Evolutionary conservation across 2,329 filamentous ascomycete genomes (phyloP).

Genomic region (Pseudogymnoascus verrucosus): DNA sequence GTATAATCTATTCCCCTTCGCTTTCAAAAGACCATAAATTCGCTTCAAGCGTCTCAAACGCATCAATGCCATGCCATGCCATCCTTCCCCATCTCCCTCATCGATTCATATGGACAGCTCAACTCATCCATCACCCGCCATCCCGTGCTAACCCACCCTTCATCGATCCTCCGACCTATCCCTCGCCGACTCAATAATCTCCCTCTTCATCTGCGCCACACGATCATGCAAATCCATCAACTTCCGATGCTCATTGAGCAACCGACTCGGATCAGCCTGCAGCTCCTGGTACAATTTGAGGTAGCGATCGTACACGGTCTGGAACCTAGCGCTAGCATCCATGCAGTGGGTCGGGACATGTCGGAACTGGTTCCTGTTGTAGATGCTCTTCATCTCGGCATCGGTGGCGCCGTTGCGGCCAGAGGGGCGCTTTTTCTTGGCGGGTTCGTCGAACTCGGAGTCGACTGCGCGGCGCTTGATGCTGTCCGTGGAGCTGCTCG

Average conservation of each 20-base stretch:
- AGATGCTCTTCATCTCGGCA: neutral
- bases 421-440: neutral
- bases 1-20: neutral
- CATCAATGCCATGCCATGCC: neutral
- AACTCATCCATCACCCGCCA: neutral
- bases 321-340: neutral
- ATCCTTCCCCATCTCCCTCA: neutral
- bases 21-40: neutral
- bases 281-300: conserved; percentile 5
- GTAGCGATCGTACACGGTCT: neutral
- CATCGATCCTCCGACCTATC: neutral
- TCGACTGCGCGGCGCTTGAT: neutral
- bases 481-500: neutral
- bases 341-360: neutral
- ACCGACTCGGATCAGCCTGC: neutral
- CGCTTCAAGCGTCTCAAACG: neutral
- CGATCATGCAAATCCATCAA: conserved; percentile 47
- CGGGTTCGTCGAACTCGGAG: conserved; percentile 4
- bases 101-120: neutral
- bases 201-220: conserved; percentile 48
- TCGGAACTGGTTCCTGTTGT: conserved; percentile 1
- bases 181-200: conserved; percentile 33
- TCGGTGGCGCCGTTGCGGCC: neutral
- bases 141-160: neutral
- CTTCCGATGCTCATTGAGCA: conserved; percentile 19